Evolutionary conservation across 1,139 yeast genomes (phyloP), one percentile per base, ranked within the genome.

Genomic region (Wickerhamomyces sp.): DNA sequence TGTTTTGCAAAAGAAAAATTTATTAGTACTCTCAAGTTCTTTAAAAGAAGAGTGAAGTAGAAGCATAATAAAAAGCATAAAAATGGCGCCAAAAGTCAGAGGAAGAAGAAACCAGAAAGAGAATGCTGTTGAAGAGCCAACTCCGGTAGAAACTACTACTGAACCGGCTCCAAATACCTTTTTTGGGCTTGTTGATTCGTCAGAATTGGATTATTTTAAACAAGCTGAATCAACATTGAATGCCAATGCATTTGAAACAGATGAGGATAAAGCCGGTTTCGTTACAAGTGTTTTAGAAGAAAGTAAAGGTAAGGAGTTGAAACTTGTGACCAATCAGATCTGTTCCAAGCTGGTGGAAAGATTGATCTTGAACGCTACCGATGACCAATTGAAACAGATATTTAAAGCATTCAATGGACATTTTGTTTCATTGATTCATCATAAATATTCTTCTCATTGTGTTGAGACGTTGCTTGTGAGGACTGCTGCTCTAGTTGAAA

Each of bases 291-390:
- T 88, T 5, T 71, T 86, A 48, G 95, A 85, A 51, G 99, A 92
- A 66, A 77, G 90, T 24, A 72, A 74, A 41, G 97, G 97, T 7
- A 89, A 90, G 53, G 98, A 92, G 62, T 68, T 94, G 52, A 92
- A 92, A 61, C 71, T 92, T 37, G 96, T 87, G 9, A 90, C 97
- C 4, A 90, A 92, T 58, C 97, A 90, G 56, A 87, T 90, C 42
- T 89, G 97, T 58, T 90, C 97, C 16, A 92, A 92, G 59, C 72
- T 92, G 44, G 74, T 92, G 70, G 99, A 92, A 64, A 72, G 97
- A 57, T 66, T 92, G 46, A 75, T 90, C n/a, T 63, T 86, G 35
- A 67, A 71, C 27, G 83, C 90, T 14, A 70, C 73, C 29, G 82
- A 79, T 45, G 66, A 63, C 15, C 95, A 89, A 59, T 63, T 88